Base-by-base conservation (phyloP, 1,284 basidiomycete genomes). In the Bjerkandera adusta region DNA sequence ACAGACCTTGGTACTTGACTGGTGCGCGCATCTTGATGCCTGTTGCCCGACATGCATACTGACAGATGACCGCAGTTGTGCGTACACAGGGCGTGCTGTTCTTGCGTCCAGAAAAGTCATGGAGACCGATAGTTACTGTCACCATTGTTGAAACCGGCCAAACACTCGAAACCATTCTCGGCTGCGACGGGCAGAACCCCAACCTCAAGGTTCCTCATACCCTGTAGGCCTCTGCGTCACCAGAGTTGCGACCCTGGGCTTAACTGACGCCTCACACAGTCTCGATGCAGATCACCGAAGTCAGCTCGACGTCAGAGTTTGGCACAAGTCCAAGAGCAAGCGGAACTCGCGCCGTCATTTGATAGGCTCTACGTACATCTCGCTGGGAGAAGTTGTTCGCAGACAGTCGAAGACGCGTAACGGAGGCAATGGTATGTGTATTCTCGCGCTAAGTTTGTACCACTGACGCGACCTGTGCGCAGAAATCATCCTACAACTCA, bases 151-250 rank as follows among this genome's bases (percentile, higher is more conserved):
- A 77, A 47, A 66, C 68, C 3, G 68, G 73, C 18, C 68, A 73
- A 15, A 50, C 50, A 2, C 72, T 78, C 50, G 84, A 86, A 54
- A 68, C 76, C 12, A 61, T 69, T 12, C 74, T 87, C 2, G 85
- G 84, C 0, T 68, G 68, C 18, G 83, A 87, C 45, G 83, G 85
- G 0, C 83, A 85, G 56, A 84, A 82, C 50, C 75, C 81, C 0
- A 85, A 86, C 57, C 64, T 79, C 40, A 83, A 78, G 53, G 66
- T 72, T 1, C 63, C 62, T 0, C 72, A 81, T 48, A 52, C 63
- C 16, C 67, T 85, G 84, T 84, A 57, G 48, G 77, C 69, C 1
- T 12, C 3, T 42, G 7, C 27, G 27, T 21, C 26, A 12, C 40
- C n/a, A 20, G 5, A 21, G 27, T n/a, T n/a, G n/a, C n/a, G n/a